Evolutionary conservation across 306 rosid species (phyloP).

Genomic region (Fagus crenata): DNA sequence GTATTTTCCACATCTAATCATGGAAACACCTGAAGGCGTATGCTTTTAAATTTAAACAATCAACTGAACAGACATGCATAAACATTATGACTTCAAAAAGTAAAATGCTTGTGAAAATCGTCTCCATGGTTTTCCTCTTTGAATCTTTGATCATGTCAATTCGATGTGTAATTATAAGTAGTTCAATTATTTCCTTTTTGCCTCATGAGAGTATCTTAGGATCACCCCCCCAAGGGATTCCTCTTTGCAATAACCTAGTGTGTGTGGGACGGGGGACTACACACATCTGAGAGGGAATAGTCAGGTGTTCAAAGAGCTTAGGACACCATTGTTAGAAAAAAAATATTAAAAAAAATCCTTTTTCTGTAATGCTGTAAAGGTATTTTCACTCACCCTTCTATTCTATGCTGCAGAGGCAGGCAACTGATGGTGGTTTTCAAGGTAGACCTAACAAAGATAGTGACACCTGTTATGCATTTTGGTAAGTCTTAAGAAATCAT

Average conservation of each 20-base stretch:
- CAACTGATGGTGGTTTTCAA: slow-evolving; percentile 84
- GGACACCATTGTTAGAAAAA: too few species aligned
- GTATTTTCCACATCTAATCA: slow-evolving; percentile 36
- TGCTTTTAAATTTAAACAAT: slow-evolving; percentile 4
- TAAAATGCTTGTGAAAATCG: slow-evolving; percentile 25
- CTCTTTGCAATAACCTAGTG: too few species aligned
- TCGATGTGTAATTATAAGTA: background rate
- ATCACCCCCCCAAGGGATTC: too few species aligned
- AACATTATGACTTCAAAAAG: background rate
- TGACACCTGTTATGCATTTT: slow-evolving; percentile 92
- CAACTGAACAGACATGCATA: background rate
- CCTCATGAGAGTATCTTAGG: too few species aligned
- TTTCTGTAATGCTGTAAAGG: background rate
- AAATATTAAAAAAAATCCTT: background rate
- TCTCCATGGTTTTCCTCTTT: slow-evolving; percentile 7
- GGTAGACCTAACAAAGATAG: slow-evolving; percentile 88
- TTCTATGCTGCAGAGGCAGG: slow-evolving; percentile 64
- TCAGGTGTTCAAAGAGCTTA: too few species aligned
- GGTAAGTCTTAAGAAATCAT: slow-evolving; percentile 49
- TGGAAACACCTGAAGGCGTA: slow-evolving; percentile 7
- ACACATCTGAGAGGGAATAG: too few species aligned
- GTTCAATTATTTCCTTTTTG: background rate
- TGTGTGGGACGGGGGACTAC: too few species aligned
- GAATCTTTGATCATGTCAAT: slow-evolving; percentile 9
- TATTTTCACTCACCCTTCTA: slow-evolving; percentile 11